Conservation (phyloP, 345 rosid species). For the Anacardium occidentale region DNA sequence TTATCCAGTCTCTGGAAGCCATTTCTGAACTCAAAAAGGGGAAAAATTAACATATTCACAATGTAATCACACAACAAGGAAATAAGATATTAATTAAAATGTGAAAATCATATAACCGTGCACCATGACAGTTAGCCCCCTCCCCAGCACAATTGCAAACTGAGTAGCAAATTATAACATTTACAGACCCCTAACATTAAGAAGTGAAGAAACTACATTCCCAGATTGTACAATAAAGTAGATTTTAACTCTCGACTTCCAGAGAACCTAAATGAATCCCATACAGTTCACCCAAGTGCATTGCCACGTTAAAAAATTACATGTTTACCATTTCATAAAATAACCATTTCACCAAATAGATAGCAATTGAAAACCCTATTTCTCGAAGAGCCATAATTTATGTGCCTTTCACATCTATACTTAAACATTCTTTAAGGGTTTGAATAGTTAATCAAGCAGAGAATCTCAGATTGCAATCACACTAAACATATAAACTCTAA, state of each 20-base stretch:
- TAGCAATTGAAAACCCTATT: neutral
- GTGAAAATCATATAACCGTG: neutral
- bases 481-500: neutral
- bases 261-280: neutral
- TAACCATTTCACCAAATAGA: neutral
- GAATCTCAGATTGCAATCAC: neutral
- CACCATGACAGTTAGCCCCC: neutral
- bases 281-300: neutral
- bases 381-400: neutral
- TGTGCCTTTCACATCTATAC: neutral
- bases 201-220: neutral
- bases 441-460: neutral
- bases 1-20: constrained; percentile 97
- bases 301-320: neutral
- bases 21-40: constrained; percentile 54
- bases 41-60: neutral
- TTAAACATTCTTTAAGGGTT: neutral
- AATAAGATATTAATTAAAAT: neutral
- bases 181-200: neutral
- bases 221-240: too few species aligned
- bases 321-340: neutral
- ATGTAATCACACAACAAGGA: neutral
- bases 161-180: neutral
- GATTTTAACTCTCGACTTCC: neutral
- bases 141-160: neutral